Conservation (phyloP, 1,284 basidiomycete genomes). For the Albatrellus sp. region DNA sequence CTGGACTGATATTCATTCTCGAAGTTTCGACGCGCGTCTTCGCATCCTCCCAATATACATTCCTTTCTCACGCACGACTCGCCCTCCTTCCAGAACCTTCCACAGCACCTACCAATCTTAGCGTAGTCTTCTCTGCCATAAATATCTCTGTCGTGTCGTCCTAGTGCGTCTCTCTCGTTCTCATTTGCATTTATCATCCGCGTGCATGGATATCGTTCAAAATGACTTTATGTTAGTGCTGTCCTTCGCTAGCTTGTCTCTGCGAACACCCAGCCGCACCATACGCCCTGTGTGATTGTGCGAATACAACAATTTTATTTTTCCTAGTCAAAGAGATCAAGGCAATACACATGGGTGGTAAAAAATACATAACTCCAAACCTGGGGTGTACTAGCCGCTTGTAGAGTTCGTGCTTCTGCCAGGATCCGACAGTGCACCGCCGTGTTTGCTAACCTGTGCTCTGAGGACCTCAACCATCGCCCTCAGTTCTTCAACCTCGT, state of each 20-base stretch:
- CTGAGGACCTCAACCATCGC: conserved; percentile 59
- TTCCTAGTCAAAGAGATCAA: no score
- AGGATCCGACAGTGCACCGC: conserved; percentile 25
- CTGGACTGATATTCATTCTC: conserved; percentile 13
- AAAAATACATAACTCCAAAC: background rate
- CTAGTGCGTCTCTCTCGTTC: no score
- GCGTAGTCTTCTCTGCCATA: no score
- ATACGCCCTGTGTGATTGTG: no score
- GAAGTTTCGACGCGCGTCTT: conserved; percentile 21
- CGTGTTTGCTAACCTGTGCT: conserved; percentile 35
- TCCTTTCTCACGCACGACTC: conserved; percentile 11
- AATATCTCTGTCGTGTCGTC: no score
- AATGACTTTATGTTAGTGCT: background rate
- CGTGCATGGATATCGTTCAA: background rate
- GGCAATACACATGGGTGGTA: background rate
- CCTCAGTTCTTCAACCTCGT: conserved; percentile 59
- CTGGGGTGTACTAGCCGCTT: conserved; percentile 1
- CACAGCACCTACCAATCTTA: conserved; percentile 3
- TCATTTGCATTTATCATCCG: no score
- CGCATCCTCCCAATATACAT: conserved; percentile 10
- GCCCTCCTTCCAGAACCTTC: conserved; percentile 17
- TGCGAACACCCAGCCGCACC: no score
- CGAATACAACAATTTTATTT: no score
- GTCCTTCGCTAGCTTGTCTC: no score
- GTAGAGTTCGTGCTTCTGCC: conserved; percentile 14